phyloP scores from a whole-genome alignment of 164 flowering plant species.

The Dillenia suffruticosa region DNA sequence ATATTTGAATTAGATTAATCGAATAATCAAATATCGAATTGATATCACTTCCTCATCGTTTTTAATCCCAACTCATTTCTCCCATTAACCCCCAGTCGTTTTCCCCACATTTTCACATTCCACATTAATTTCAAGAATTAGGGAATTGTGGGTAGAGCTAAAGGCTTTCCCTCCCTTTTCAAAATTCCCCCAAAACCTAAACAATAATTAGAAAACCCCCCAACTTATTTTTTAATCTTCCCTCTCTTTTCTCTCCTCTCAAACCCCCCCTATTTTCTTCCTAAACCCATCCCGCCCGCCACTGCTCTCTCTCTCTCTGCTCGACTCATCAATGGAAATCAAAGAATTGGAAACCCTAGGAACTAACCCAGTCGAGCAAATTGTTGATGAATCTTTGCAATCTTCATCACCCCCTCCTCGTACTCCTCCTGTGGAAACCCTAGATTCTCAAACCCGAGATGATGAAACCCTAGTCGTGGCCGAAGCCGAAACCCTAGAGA shows the following conservation, averaged over 20 bases:
- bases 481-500: background rate
- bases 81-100: no score
- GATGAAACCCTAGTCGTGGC: background rate
- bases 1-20: no score
- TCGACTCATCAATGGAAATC: background rate
- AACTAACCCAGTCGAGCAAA: background rate
- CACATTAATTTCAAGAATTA: no score
- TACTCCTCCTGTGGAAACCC: slow-evolving; percentile 1
- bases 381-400: background rate
- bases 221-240: background rate
- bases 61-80: no score
- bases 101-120: no score
- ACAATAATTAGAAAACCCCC: background rate
- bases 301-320: background rate
- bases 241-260: background rate
- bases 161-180: slow-evolving; percentile 18
- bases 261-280: background rate
- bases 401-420: background rate
- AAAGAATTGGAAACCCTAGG: background rate
- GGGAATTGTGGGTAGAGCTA: no score
- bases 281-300: background rate
- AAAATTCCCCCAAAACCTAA: background rate
- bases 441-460: background rate
- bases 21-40: no score
- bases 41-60: no score